A percentile compares a stretch with the other conserved stretches of the same genome.
Conservation (phyloP, 2,329 filamentous ascomycete species). For the Monilinia vaccinii-corymbosi region DNA sequence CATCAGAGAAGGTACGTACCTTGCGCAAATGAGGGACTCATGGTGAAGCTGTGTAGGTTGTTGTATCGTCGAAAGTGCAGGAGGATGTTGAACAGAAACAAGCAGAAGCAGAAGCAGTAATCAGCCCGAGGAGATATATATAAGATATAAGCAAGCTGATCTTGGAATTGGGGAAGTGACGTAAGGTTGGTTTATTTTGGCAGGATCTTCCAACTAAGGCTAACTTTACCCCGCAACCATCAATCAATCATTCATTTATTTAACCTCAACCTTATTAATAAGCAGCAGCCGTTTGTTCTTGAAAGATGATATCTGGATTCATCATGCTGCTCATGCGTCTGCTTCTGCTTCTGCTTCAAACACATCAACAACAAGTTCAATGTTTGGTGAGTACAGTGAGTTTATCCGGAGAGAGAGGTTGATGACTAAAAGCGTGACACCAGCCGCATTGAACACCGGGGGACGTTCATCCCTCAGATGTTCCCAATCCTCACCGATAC, state of each 20-base stretch:
- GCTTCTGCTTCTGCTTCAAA: too few relatives aligned
- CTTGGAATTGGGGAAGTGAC: background rate
- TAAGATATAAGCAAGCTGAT: too few relatives aligned
- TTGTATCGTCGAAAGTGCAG: background rate
- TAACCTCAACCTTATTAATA: too few relatives aligned
- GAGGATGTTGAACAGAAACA: background rate
- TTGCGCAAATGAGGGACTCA: constrained; percentile 8
- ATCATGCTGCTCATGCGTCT: too few relatives aligned
- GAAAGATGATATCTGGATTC: too few relatives aligned
- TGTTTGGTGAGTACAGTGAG: too few relatives aligned
- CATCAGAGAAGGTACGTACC: background rate
- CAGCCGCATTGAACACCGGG: background rate
- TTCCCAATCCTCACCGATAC: too few relatives aligned
- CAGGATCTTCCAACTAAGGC: too few relatives aligned
- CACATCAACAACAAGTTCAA: too few relatives aligned
- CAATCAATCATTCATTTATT: background rate
- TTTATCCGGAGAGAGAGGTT: background rate
- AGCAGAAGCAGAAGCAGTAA: background rate
- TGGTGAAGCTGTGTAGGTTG: background rate
- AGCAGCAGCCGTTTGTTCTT: too few relatives aligned
- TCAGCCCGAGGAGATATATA: too few relatives aligned
- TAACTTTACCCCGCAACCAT: background rate
- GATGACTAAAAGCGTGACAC: background rate
- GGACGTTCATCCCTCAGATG: too few relatives aligned
- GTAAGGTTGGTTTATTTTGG: background rate